Evolutionary conservation across 2,329 filamentous ascomycete species (phyloP), one percentile per base, ranked within the genome.

Genomic region (Aspergillus latus): DNA sequence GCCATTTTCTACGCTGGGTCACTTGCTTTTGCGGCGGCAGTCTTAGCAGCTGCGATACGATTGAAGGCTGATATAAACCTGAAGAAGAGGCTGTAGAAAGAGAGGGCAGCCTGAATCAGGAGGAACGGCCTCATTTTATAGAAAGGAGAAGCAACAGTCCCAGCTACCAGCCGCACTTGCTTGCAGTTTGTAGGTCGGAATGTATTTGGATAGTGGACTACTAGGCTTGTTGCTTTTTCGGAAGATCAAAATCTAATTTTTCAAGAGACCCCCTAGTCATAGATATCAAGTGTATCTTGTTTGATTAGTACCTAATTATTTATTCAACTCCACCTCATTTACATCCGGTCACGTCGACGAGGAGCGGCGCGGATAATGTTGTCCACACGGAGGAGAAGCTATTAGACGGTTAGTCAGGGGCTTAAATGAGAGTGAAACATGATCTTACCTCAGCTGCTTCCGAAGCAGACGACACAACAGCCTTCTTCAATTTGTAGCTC

Each of bases 401-500:
- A 65, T 52, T 54, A 48, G 5, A 10, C 6, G 7, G 58, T 67
- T 61, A 67, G 66, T 29, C 48, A 29, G 36, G 16, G 11, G 11
- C 7, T 4, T 15, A 46, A 4, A 10, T 32, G 16, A 50, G 26
- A 45, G 30, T 6, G 34, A 16, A 46, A n/a, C 28, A 15, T 5
- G 34, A 73, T 59, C 86, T 80, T 81, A 95, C 91, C 84, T 99
- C 94, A 63, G 94, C 92, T 61, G 94, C 94, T 78, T 99, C 94
- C 57, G 91, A 95, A 21, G 94, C 94, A 59, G 92, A 96, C 52
- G 89, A 95, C 50, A 99, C 94, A 53, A 99, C 94, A n/a, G 94
- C 94, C 73, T 86, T 88, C 85, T 99, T 99, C 73, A 99, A 79
- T 83, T 99, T 99, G 82, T 97, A 97, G 75, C 91, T 96, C 80